Evolutionary conservation across 23 red algal genomes (phyloP).

Genomic region (Gracilariopsis chorda): DNA sequence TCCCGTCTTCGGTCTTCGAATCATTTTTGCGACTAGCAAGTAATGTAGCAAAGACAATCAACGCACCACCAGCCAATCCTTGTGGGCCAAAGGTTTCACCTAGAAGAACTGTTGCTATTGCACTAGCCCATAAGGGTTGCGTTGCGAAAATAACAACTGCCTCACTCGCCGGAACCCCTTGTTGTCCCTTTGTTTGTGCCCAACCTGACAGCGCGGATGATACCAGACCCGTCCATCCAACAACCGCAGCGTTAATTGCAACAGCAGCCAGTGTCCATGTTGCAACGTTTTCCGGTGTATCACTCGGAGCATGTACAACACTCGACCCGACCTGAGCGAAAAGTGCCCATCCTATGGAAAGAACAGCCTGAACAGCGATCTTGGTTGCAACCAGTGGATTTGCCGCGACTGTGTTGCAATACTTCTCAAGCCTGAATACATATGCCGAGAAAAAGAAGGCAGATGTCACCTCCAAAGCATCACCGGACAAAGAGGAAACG

Average conservation of each 20-base stretch:
- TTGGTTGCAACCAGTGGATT: constrained; percentile 81
- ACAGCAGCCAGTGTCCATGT: constrained; percentile 49
- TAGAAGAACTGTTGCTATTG: constrained; percentile 53
- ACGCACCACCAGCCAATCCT: constrained; percentile 62
- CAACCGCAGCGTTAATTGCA: constrained; percentile 49
- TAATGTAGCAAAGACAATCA: constrained; percentile 69
- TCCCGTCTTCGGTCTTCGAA: neutral
- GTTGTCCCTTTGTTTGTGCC: constrained; percentile 82
- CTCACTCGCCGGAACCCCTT: constrained; percentile 69
- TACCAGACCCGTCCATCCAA: constrained; percentile 81
- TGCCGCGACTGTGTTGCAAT: constrained; percentile 47
- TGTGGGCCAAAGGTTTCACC: constrained; percentile 77
- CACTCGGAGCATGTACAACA: neutral
- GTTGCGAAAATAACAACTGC: constrained; percentile 87
- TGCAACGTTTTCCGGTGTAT: neutral
- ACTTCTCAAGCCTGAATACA: constrained; percentile 73
- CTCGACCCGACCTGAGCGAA: constrained; percentile 7
- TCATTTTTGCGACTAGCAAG: constrained; percentile 15
- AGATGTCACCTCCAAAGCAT: constrained; percentile 84
- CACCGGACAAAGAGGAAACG: constrained; percentile 63
- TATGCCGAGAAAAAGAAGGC: constrained; percentile 88
- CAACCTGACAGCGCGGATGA: constrained; percentile 80
- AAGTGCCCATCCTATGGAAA: constrained; percentile 78
- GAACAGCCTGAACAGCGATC: constrained; percentile 78
- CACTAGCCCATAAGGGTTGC: constrained; percentile 87